Evolutionary conservation across 2,329 filamentous ascomycete genomes (phyloP).

Genomic region (Calonectria crousiana): DNA sequence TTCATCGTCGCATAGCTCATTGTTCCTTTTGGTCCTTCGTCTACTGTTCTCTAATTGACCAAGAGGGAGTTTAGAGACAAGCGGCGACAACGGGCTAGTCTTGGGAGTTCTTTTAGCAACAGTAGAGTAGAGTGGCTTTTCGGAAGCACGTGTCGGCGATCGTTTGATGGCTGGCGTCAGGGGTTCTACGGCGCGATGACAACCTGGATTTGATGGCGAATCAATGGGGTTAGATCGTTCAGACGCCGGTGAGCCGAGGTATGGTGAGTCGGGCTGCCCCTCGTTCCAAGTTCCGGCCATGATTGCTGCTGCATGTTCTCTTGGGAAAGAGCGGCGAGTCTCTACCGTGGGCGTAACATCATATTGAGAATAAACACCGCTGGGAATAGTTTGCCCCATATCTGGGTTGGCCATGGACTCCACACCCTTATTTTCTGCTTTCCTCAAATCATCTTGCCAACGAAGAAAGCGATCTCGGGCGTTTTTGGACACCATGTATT

Average conservation of each 20-base stretch:
- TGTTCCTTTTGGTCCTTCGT: conserved; percentile 11
- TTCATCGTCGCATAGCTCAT: conserved; percentile 14
- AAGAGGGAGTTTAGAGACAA: conserved; percentile 18
- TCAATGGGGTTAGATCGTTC: conserved; percentile 26
- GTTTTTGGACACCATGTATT: conserved; percentile 82
- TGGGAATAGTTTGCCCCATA: conserved; percentile 26
- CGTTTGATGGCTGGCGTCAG: conserved; percentile 25
- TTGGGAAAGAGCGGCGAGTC: conserved; percentile 38
- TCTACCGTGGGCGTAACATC: conserved; percentile 48
- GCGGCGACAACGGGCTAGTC: conserved; percentile 18
- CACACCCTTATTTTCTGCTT: conserved; percentile 63
- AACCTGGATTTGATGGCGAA: conserved; percentile 26
- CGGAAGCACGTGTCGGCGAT: conserved; percentile 22
- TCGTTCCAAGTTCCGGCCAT: conserved; percentile 72
- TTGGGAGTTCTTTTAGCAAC: conserved; percentile 27
- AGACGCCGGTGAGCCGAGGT: conserved; percentile 42
- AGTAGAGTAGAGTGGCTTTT: conserved; percentile 30
- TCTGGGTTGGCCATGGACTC: conserved; percentile 39
- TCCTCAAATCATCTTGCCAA: conserved; percentile 81
- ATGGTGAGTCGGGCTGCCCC: conserved; percentile 71
- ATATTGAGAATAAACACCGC: conserved; percentile 48
- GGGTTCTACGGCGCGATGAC: conserved; percentile 34
- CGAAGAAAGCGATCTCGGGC: conserved; percentile 82
- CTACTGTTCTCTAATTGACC: conserved; percentile 25
- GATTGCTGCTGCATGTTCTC: conserved; percentile 67